Conservation (phyloP, 805 yeast genomes). For the Suhomyces sp. region DNA sequence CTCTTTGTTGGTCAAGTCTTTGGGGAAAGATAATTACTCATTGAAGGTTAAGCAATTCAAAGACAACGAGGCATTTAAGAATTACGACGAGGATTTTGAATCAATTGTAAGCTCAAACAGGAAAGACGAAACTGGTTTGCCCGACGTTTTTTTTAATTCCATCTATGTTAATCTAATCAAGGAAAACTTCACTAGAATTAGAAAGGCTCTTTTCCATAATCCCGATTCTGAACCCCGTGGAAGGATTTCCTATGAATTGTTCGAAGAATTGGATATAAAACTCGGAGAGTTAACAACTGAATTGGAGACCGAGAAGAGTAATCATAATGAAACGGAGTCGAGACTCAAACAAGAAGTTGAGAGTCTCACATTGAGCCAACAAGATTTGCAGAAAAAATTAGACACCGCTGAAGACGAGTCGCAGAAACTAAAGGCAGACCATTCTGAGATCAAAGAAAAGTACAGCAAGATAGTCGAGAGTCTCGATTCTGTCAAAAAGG, state of each 20-base stretch:
- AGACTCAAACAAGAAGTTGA: constrained; percentile 17
- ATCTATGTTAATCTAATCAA: constrained; percentile 63
- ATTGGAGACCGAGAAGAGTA: constrained; percentile 19
- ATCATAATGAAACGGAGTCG: constrained; percentile 16
- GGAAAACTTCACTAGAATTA: constrained; percentile 66
- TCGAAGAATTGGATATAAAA: constrained; percentile 43
- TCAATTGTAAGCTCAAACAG: constrained; percentile 44
- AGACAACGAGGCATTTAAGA: constrained; percentile 52
- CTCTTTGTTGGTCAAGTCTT: constrained; percentile 58
- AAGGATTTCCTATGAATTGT: constrained; percentile 60
- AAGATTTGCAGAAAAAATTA: constrained; percentile 12
- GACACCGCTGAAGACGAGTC: constrained; percentile 29
- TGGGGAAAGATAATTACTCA: constrained; percentile 79
- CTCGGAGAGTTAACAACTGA: constrained; percentile 24
- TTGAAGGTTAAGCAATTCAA: constrained; percentile 71
- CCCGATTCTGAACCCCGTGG: constrained; percentile 72
- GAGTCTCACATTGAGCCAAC: constrained; percentile 13
- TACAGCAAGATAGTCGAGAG: constrained; percentile 19
- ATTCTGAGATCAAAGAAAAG: constrained; percentile 16
- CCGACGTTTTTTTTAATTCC: constrained; percentile 70
- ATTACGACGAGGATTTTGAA: constrained; percentile 48
- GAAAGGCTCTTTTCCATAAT: constrained; percentile 66
- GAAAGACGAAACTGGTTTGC: constrained; percentile 82
- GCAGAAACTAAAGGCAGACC: constrained; percentile 19
- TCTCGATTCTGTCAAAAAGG: constrained; percentile 24